Evolutionary conservation across 768 basidiomycete genomes (phyloP).

Genomic region (Rhizopogon rudus): DNA sequence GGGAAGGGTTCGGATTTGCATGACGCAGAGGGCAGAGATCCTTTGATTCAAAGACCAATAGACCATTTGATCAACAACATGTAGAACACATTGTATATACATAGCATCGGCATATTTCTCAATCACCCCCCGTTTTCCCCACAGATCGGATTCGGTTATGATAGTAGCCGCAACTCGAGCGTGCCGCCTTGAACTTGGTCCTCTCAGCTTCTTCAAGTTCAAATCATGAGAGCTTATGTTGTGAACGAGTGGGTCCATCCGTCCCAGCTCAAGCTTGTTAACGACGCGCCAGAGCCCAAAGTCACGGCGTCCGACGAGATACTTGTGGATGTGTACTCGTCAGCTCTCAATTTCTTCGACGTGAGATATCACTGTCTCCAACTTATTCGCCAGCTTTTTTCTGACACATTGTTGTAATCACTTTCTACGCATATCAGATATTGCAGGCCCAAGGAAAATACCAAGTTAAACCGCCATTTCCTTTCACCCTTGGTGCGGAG

Average conservation of each 20-base stretch:
- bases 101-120: constrained; percentile 14
- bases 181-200: background rate
- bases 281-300: constrained; percentile 55
- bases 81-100: constrained; percentile 33
- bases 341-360: constrained; percentile 77
- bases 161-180: background rate
- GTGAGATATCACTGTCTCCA: constrained; percentile 27
- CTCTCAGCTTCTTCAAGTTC: background rate
- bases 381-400: constrained; percentile 25
- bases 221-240: constrained; percentile 72
- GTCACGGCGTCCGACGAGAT: constrained; percentile 45
- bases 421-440: constrained; percentile 39
- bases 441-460: constrained; percentile 89
- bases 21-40: constrained; percentile 19
- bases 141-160: background rate
- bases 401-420: background rate
- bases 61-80: constrained; percentile 13
- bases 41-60: background rate
- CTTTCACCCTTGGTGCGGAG: constrained; percentile 82
- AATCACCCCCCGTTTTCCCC: background rate
- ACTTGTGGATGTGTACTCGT: constrained; percentile 70
- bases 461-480: constrained; percentile 77
- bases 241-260: constrained; percentile 67
- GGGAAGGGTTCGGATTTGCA: constrained; percentile 91
- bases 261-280: constrained; percentile 50